Evolutionary conservation across 2,329 filamentous ascomycete genomes (phyloP), one percentile per base, ranked within the genome.

Genomic region (Lizonia empirigonia): DNA sequence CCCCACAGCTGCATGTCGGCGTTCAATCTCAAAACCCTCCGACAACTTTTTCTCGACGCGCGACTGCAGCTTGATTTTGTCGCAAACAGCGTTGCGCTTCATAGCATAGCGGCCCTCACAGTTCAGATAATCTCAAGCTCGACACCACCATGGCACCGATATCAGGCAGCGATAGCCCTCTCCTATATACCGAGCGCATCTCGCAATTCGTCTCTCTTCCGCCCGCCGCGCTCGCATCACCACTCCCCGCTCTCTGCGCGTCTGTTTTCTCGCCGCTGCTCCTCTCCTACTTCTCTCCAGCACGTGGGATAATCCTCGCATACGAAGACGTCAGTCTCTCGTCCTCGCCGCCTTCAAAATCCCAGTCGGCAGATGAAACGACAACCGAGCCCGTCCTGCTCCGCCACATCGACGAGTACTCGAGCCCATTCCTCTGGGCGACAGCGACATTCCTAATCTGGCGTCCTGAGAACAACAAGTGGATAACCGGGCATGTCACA

Each of bases 361-460:
- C 32, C 26, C 33, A 34, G 32, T 15, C 27, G 2, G 18, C 15
- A 10, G 18, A 2, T 35, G 59, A 13, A 44, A 19, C 18, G 32
- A 45, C 10, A 35, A 16, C 16, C 8, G 27, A 19, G 1, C 3
- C 24, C 1, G 44, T 53, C 12, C n/a, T 70, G 3, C 55, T 65
- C 4, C 55, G 42, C 26, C 63, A 68, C 24, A 57, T 71, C 24
- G 68, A 73, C 74, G 94, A 97, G 74, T 95, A 92, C 68, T 90
- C 89, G 7, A 90, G 91, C 19, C 87, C 87, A 18, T 97, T 89
- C 68, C 84, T 90, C 38, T 97, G 93, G 87, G 83, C 96, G 18
- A 96, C 91, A 0, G 91, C 88, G 1, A 91, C 95, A 18, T 88
- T 96, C 56, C 80, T 95, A 35, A 77, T 97, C 15, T 95, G 96